Evolutionary conservation across 129 eudicot genomes (phyloP).

Genomic region (Ambrosia artemisiifolia): DNA sequence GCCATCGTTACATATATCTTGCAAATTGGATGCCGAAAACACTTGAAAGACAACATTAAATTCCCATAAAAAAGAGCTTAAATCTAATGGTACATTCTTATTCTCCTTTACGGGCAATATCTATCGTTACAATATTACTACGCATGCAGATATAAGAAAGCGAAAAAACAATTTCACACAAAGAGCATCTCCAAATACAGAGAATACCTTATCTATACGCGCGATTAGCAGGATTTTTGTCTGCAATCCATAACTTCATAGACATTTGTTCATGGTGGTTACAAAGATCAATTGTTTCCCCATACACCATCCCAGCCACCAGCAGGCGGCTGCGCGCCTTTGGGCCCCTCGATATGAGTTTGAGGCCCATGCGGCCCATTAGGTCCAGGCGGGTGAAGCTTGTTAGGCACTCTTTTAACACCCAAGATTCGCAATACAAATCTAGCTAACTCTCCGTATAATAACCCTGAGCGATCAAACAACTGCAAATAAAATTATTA

Average conservation of each 20-base stretch:
- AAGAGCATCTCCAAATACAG: slow-evolving; percentile 27
- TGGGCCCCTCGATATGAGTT: slow-evolving; percentile 63
- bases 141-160: slow-evolving; percentile 1
- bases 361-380: slow-evolving; percentile 58
- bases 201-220: slow-evolving; percentile 35
- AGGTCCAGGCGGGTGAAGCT: slow-evolving; percentile 56
- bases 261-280: slow-evolving; percentile 1
- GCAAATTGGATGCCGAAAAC: neutral
- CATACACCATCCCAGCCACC: slow-evolving; percentile 89
- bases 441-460: slow-evolving; percentile 87
- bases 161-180: neutral
- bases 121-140: slow-evolving; percentile 21
- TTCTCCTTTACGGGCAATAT: slow-evolving; percentile 28
- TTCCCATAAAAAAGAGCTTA: neutral
- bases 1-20: neutral
- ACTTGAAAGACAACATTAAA: neutral
- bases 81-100: slow-evolving; percentile 15
- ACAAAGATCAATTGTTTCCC: slow-evolving; percentile 46
- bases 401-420: slow-evolving; percentile 56
- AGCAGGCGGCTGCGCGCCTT: slow-evolving; percentile 65
- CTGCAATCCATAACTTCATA: slow-evolving; percentile 14
- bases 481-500: slow-evolving; percentile 43
- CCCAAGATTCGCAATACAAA: slow-evolving; percentile 80
- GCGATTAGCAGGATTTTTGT: slow-evolving; percentile 19
- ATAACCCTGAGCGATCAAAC: slow-evolving; percentile 78